A percentile compares a stretch with the other conserved stretches of the same genome.
phyloP scores from a whole-genome alignment of 805 yeast species.

The Monosporozyma servazzii region DNA sequence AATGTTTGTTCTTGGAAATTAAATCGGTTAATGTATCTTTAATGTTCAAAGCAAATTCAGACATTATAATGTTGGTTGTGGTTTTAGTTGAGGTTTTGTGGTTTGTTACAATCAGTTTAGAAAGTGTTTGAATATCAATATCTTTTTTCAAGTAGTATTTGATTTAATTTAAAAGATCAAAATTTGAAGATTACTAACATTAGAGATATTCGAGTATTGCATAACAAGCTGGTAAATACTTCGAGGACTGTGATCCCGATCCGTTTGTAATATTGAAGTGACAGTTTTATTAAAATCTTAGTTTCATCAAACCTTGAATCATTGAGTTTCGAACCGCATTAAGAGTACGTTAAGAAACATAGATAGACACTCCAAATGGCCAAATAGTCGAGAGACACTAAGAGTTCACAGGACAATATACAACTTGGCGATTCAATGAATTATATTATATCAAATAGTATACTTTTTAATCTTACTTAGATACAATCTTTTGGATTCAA shows the following conservation, averaged over 20 bases:
- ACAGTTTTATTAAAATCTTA: not conserved
- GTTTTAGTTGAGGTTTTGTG: not conserved
- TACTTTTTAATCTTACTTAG: too few species aligned
- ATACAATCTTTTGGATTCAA: too few species aligned
- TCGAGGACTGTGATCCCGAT: not conserved
- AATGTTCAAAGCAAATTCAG: not conserved
- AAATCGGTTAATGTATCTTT: constrained; percentile 27
- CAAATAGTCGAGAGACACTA: too few species aligned
- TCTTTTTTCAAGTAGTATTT: not conserved
- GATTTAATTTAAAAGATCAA: not conserved
- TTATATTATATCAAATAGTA: too few species aligned
- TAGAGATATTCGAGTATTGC: not conserved
- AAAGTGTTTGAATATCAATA: not conserved
- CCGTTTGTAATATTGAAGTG: not conserved
- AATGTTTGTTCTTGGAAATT: constrained; percentile 37
- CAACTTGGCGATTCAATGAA: too few species aligned
- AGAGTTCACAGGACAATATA: too few species aligned
- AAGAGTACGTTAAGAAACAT: not conserved
- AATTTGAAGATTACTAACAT: not conserved
- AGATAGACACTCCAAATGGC: too few species aligned
- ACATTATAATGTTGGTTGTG: not conserved
- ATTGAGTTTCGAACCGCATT: constrained; percentile 1
- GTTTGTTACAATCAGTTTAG: not conserved
- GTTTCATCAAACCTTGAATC: not conserved
- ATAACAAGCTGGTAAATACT: not conserved